Conservation (phyloP, 2,329 filamentous ascomycete genomes). For the Colletotrichum scovillei region DNA sequence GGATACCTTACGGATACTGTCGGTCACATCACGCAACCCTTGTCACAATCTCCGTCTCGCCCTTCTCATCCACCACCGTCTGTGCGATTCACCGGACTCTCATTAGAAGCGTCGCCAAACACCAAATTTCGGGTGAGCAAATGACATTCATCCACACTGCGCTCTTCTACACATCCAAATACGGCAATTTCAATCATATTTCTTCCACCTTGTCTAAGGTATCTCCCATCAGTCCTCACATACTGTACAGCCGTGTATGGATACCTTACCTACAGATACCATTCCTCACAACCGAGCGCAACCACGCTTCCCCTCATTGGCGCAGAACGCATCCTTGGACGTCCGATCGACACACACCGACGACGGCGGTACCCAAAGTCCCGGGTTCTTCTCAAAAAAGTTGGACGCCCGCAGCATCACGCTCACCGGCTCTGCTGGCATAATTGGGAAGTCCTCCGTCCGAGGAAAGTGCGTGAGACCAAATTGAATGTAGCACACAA, state of each 20-base stretch:
- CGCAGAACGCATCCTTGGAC: neutral
- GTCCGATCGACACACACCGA: neutral
- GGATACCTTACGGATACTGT: neutral
- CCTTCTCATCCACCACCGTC: neutral
- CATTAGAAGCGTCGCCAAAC: neutral
- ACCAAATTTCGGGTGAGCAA: neutral
- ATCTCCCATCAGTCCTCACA: too few species aligned
- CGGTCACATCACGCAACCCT: neutral
- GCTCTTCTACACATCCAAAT: neutral
- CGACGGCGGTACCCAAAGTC: constrained; percentile 45
- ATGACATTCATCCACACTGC: neutral
- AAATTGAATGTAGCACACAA: constrained; percentile 68
- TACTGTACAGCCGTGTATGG: neutral
- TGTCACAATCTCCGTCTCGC: neutral
- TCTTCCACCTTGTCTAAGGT: neutral
- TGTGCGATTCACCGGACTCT: neutral
- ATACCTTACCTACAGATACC: neutral
- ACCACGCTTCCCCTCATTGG: neutral
- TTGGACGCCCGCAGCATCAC: constrained; percentile 61
- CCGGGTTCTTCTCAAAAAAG: constrained; percentile 64
- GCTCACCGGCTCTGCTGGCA: constrained; percentile 67
- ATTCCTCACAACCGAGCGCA: neutral
- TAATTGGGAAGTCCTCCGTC: constrained; percentile 69
- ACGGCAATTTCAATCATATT: neutral
- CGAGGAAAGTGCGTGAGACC: constrained; percentile 65